Evolutionary conservation across 176 grass and related monocot genomes (phyloP).

Genomic region (Pontederia crassipes): DNA sequence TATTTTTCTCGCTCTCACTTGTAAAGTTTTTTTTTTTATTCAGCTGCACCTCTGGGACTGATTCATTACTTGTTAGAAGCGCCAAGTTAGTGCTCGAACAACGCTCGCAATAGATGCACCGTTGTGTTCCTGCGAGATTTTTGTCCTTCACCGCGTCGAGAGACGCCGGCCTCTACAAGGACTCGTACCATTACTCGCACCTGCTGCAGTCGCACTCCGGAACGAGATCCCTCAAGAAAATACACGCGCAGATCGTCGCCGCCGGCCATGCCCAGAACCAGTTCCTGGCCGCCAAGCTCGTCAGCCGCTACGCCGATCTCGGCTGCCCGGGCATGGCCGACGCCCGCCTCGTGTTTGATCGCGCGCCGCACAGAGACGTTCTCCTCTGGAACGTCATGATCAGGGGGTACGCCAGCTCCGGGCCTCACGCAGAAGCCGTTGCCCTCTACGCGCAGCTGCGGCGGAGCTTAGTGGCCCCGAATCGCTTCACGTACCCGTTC

Average conservation of each 20-base stretch:
- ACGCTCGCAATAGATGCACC: too few species aligned
- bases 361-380: neutral
- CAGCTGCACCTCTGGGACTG: too few species aligned
- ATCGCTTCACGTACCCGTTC: slow-evolving; percentile 9
- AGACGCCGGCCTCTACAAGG: neutral
- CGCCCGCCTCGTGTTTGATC: slow-evolving; percentile 9
- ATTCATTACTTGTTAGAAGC: too few species aligned
- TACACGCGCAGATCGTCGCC: slow-evolving; percentile 9
- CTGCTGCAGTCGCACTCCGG: slow-evolving; percentile 7
- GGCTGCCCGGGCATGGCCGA: neutral
- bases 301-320: neutral
- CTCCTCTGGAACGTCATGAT: slow-evolving; percentile 14
- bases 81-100: too few species aligned
- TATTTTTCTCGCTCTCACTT: too few species aligned
- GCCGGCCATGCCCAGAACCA: slow-evolving; percentile 6
- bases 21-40: too few species aligned
- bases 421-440: neutral
- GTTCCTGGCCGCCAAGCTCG: slow-evolving; percentile 8
- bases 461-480: neutral
- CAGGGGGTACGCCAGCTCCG: slow-evolving; percentile 4
- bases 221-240: neutral
- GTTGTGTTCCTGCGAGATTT: too few species aligned
- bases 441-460: neutral
- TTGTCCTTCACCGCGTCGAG: too few species aligned
- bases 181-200: slow-evolving; percentile 12